Conservation (phyloP, 768 basidiomycete genomes). For the Lentinula guzmanii region DNA sequence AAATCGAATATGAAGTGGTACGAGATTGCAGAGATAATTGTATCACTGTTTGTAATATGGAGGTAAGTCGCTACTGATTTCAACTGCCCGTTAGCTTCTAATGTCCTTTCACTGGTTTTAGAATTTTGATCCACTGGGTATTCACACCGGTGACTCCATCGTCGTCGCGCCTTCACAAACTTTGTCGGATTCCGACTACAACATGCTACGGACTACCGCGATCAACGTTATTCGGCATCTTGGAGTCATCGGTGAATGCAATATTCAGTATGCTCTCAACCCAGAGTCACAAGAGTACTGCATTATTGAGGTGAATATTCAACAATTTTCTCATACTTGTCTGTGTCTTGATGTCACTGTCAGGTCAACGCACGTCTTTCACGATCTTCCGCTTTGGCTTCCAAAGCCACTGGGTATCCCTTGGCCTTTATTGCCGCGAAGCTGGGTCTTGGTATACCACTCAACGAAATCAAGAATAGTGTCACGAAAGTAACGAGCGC, state of each 20-base stretch:
- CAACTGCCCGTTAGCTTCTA: background rate
- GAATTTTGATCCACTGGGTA: constrained; percentile 99
- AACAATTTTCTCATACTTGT: background rate
- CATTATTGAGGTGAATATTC: constrained; percentile 80
- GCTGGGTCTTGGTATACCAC: constrained; percentile 92
- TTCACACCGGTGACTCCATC: constrained; percentile 98
- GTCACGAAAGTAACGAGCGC: constrained; percentile 96
- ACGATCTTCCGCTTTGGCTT: constrained; percentile 94
- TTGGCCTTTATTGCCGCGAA: constrained; percentile 98
- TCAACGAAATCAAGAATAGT: constrained; percentile 97
- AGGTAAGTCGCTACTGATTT: constrained; percentile 57
- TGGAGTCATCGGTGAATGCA: constrained; percentile 96
- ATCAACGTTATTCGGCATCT: constrained; percentile 99
- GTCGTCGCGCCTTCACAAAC: constrained; percentile 98
- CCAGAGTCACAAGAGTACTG: constrained; percentile 95
- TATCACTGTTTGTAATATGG: constrained; percentile 99
- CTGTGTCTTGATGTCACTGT: background rate
- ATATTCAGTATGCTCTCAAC: constrained; percentile 98
- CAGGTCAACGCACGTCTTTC: constrained; percentile 96
- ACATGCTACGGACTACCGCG: constrained; percentile 97
- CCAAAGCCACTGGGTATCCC: constrained; percentile 97
- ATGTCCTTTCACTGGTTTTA: constrained; percentile 23
- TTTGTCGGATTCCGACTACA: constrained; percentile 97
- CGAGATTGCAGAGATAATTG: constrained; percentile 97
- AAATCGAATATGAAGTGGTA: constrained; percentile 99